A percentile compares a stretch with the other conserved stretches of the same genome.
phyloP scores from a whole-genome alignment of 805 yeast genomes.

The Priceomyces haplophilus region DNA sequence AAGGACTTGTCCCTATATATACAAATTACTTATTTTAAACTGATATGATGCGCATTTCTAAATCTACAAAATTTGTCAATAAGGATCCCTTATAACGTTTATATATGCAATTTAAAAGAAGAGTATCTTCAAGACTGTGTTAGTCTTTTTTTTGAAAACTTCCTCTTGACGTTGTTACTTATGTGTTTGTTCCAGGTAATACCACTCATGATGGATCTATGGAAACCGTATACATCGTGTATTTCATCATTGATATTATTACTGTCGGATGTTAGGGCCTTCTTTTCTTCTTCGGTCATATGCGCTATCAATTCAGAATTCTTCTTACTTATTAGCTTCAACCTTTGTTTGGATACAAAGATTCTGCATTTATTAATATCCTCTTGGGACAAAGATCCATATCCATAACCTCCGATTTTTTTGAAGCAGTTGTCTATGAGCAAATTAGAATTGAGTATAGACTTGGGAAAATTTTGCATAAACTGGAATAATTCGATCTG shows the following conservation, averaged over 20 bases:
- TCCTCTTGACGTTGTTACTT: constrained; percentile 50
- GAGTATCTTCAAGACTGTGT: too few species aligned
- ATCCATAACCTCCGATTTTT: constrained; percentile 59
- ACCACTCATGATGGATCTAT: constrained; percentile 47
- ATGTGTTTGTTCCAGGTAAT: constrained; percentile 63
- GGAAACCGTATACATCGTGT: constrained; percentile 45
- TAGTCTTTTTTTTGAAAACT: constrained; percentile 18
- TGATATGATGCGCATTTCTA: not conserved
- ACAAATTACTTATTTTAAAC: too few species aligned
- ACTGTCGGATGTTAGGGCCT: constrained; percentile 19
- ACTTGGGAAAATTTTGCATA: constrained; percentile 79
- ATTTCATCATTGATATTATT: constrained; percentile 25
- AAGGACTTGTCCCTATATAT: not conserved
- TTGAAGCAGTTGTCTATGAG: constrained; percentile 75
- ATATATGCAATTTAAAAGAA: too few species aligned
- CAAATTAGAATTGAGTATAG: constrained; percentile 62
- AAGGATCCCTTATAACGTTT: too few species aligned
- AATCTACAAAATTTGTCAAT: too few species aligned
- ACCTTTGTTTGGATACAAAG: constrained; percentile 68
- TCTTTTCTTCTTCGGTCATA: constrained; percentile 39
- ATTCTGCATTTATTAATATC: constrained; percentile 76
- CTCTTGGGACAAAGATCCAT: constrained; percentile 74
- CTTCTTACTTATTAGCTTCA: constrained; percentile 29
- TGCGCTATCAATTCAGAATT: constrained; percentile 28
- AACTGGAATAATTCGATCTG: constrained; percentile 67